Base-by-base conservation (phyloP, 1,284 basidiomycete species). In the Stygiomarasmius scandens region DNA sequence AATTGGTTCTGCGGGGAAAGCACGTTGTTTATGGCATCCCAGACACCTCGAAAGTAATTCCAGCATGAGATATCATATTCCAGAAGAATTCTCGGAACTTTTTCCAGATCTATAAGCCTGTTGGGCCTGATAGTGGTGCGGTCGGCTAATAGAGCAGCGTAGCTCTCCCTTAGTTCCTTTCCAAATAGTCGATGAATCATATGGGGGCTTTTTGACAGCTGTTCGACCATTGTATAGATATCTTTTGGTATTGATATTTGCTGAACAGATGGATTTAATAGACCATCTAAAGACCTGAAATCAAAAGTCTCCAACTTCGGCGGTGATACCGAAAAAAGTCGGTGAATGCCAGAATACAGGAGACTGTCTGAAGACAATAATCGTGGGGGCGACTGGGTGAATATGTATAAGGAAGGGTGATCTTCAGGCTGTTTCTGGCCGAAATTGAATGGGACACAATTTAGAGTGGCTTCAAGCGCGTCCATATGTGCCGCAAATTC, bases 1-100 rank as follows among this genome's bases (percentile, higher is more conserved):
- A 14, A 23, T 10, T 49, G 19, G 38, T 47, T 11, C 51, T 19
- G 22, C 58, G 62, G 2, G 66, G 68, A 34, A 73, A 63, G 36
- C 72, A 53, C 49, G 70, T 64, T 19, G 59, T 48, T 22, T 52
- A 19, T n/a, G 49, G 54, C 1, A 49, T 32, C 2, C 24, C 48
- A 19, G 23, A n/a, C 16, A 9, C 16, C 4, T 8, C n/a, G 38
- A 41, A 12, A 41, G 11, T 6, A 4, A 9, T 5, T 16, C 8
- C 16, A n/a, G 16, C 38, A 9, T n/a, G 5, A 16, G 5, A 12
- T 12, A 8, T 8, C 14, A 19, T 41, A 19, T 8, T n/a, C 38
- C 6, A 5, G 5, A n/a, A 41, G 38, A 16, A 19, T 4, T 4
- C 4, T 6, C 8, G 5, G 6, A 5, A n/a, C 5, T 19, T 41